phyloP scores from a whole-genome alignment of 352 stramenopile genomes.

The Phytophthora lateralis region DNA sequence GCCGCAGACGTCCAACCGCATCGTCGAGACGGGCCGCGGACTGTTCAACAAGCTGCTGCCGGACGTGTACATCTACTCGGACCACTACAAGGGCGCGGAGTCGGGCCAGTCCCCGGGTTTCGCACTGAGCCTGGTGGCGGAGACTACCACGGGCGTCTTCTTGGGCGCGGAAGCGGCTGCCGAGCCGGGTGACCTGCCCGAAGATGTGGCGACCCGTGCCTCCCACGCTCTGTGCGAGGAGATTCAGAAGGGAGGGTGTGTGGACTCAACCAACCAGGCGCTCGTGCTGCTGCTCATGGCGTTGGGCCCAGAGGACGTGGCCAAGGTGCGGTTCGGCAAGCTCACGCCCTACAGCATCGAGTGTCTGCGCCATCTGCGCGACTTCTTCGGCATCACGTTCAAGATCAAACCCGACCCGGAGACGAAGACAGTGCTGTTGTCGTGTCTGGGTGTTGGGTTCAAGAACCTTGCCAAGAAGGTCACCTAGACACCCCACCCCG shows the following conservation, averaged over 20 bases:
- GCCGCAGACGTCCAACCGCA: constrained; percentile 96
- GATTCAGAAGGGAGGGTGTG: constrained; percentile 93
- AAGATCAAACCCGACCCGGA: constrained; percentile 91
- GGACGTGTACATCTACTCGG: constrained; percentile 99
- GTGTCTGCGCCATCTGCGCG: constrained; percentile 88
- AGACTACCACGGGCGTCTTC: constrained; percentile 97
- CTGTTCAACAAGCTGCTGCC: constrained; percentile 98
- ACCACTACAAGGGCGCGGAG: constrained; percentile 95
- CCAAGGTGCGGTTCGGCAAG: constrained; percentile 91
- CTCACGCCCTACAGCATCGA: constrained; percentile 90
- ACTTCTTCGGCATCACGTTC: constrained; percentile 95
- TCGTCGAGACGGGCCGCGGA: constrained; percentile 95
- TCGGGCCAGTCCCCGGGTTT: constrained; percentile 92
- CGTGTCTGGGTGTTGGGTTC: constrained; percentile 94
- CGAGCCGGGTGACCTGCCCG: constrained; percentile 88
- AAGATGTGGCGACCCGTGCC: constrained; percentile 95
- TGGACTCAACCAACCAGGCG: constrained; percentile 96
- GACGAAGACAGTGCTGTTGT: constrained; percentile 92
- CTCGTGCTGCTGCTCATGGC: constrained; percentile 98
- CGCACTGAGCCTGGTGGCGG: constrained; percentile 93
- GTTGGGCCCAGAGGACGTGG: constrained; percentile 98
- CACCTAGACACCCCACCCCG: constrained; percentile 91
- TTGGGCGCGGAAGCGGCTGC: constrained; percentile 93
- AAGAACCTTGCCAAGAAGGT: constrained; percentile 97
- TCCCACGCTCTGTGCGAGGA: constrained; percentile 97